Evolutionary conservation across 1,139 yeast genomes (phyloP).

Genomic region (Debaryomyces sp.): DNA sequence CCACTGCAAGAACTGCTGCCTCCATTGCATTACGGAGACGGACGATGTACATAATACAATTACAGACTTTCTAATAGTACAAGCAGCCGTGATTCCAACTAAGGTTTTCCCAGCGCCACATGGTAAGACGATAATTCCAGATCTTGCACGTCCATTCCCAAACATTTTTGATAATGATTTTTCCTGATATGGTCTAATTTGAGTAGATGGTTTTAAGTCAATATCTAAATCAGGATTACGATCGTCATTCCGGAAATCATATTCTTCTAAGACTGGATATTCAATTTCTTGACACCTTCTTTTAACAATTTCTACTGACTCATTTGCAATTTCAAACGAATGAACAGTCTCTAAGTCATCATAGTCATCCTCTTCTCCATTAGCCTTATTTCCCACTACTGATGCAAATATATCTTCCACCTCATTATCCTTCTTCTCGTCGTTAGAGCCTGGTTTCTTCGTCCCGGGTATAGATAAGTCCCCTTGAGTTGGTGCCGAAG

Average conservation of each 20-base stretch:
- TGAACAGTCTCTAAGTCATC: constrained; percentile 94
- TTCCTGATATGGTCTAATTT: constrained; percentile 96
- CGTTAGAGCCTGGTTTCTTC: constrained; percentile 25
- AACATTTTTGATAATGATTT: constrained; percentile 96
- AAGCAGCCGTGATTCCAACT: constrained; percentile 98
- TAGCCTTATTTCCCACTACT: constrained; percentile 69
- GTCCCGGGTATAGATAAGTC: constrained; percentile 72
- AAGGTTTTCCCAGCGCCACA: constrained; percentile 99
- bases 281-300: constrained; percentile 96
- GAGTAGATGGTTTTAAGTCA: constrained; percentile 95
- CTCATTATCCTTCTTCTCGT: constrained; percentile 31
- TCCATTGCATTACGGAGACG: constrained; percentile 99
- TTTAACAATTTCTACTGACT: constrained; percentile 90
- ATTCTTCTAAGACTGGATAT: constrained; percentile 95
- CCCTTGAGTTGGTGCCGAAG: constrained; percentile 61
- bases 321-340: constrained; percentile 88
- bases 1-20: constrained; percentile 98
- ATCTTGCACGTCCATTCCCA: constrained; percentile 98
- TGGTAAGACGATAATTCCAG: constrained; percentile 96
- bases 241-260: constrained; percentile 91
- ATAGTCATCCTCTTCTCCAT: constrained; percentile 67
- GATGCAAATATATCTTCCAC: constrained; percentile 77
- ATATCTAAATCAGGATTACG: constrained; percentile 91
- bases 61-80: constrained; percentile 93
- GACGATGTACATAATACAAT: constrained; percentile 97